Conservation (phyloP, 176 grass and related monocot genomes). For the Metroxylon sagu region DNA sequence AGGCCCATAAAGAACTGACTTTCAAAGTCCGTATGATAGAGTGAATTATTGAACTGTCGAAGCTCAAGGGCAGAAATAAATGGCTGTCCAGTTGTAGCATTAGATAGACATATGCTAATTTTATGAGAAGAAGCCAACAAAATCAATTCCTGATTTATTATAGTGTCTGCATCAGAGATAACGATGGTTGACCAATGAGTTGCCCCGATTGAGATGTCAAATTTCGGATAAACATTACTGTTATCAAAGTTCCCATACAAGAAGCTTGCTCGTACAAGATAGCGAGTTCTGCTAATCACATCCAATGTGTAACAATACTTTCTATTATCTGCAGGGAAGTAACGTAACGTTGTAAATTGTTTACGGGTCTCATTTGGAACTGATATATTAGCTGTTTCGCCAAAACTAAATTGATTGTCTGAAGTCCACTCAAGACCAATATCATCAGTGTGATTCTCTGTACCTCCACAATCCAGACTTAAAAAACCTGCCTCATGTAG, state of each 20-base stretch:
- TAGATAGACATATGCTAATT: constrained; percentile 53
- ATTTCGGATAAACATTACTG: constrained; percentile 74
- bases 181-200: constrained; percentile 60
- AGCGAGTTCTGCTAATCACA: constrained; percentile 38
- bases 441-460: constrained; percentile 41
- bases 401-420: constrained; percentile 31
- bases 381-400: constrained; percentile 24
- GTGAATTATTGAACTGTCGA: constrained; percentile 52
- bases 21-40: constrained; percentile 65
- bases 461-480: constrained; percentile 63
- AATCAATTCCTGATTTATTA: constrained; percentile 42
- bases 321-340: constrained; percentile 41
- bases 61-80: constrained; percentile 83
- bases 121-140: constrained; percentile 27
- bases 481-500: constrained; percentile 36
- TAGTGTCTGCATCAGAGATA: constrained; percentile 43
- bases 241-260: constrained; percentile 66
- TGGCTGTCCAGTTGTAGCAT: constrained; percentile 45
- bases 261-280: constrained; percentile 58
- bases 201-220: constrained; percentile 60
- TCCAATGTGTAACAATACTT: constrained; percentile 67
- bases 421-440: constrained; percentile 51
- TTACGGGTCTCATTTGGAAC: constrained; percentile 27
- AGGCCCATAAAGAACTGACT: constrained; percentile 46
- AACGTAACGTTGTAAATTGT: constrained; percentile 41